These are phyloP conservation scores for Cyberlindnera samutprakarnensis DNA, from an alignment of 805 yeast species.

Conservation along the genomic window DNA sequence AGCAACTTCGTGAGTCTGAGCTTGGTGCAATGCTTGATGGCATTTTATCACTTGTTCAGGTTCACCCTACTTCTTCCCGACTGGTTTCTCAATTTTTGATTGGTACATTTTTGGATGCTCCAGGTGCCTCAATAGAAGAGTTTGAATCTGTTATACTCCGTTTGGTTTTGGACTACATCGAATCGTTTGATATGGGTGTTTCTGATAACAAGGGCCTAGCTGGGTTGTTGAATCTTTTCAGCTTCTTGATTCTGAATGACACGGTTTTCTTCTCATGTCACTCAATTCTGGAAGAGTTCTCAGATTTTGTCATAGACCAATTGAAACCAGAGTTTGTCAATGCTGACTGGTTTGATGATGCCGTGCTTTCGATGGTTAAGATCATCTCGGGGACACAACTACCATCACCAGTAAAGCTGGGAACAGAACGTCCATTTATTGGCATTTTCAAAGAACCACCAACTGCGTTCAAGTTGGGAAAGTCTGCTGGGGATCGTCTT, in stretches of 20 bases:
- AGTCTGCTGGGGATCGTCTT: slow-evolving; percentile 24
- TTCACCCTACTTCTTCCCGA: slow-evolving; percentile 31
- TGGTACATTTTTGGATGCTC: slow-evolving; percentile 26
- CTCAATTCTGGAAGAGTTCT: slow-evolving; percentile 27
- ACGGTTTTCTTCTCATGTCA: slow-evolving; percentile 29
- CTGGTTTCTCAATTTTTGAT: slow-evolving; percentile 33
- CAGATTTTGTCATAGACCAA: slow-evolving; percentile 28
- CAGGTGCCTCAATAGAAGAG: slow-evolving; percentile 25
- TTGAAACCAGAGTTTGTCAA: slow-evolving; percentile 32
- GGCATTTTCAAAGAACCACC: slow-evolving; percentile 13
- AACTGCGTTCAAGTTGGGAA: slow-evolving; percentile 19
- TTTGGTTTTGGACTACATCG: slow-evolving; percentile 28
- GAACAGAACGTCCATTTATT: slow-evolving; percentile 11
- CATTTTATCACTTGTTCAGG: slow-evolving; percentile 35
- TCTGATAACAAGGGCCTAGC: slow-evolving; percentile 26
- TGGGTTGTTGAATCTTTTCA: slow-evolving; percentile 35
- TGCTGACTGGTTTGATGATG: slow-evolving; percentile 51
- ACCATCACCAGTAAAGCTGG: slow-evolving; percentile 35
- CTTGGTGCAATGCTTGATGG: slow-evolving; percentile 29
- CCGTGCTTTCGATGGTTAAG: slow-evolving; percentile 48
- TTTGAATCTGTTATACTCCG: slow-evolving; percentile 30
- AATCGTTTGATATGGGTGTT: slow-evolving; percentile 26
- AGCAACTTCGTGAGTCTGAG: slow-evolving; percentile 29
- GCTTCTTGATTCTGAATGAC: slow-evolving; percentile 33
- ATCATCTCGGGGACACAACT: slow-evolving; percentile 43